Evolutionary conservation across 768 basidiomycete genomes (phyloP).

Genomic region (Pisolithus albus): DNA sequence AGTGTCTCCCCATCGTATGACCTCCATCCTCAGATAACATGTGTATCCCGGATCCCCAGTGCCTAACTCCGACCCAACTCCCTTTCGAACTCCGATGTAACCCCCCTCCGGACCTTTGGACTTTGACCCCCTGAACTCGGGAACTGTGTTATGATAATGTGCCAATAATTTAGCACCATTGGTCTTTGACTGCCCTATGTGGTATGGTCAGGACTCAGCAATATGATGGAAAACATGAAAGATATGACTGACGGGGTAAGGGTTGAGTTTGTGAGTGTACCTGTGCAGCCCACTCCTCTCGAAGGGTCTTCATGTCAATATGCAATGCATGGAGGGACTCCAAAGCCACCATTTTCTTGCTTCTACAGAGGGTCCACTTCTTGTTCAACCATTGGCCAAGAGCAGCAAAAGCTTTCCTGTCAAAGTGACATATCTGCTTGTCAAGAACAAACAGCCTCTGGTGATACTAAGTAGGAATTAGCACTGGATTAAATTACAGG

Average conservation of each 20-base stretch:
- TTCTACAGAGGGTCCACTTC: neutral
- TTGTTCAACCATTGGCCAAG: conserved; percentile 5
- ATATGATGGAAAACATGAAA: neutral
- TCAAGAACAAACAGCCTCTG: conserved; percentile 9
- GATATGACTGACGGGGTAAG: neutral
- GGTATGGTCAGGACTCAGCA: too few relatives aligned
- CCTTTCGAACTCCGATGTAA: too few relatives aligned
- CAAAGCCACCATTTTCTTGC: neutral
- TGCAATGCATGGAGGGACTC: neutral
- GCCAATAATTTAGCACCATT: too few relatives aligned
- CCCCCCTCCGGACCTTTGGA: too few relatives aligned
- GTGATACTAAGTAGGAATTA: conserved; percentile 3
- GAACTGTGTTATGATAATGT: too few relatives aligned
- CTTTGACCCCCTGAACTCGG: too few relatives aligned
- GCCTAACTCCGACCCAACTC: too few relatives aligned
- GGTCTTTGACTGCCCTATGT: too few relatives aligned
- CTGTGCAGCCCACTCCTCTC: conserved; percentile 1
- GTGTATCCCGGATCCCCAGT: too few relatives aligned
- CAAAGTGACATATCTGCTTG: conserved; percentile 1
- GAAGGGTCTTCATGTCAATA: neutral
- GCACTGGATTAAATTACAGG: neutral
- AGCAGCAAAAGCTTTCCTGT: neutral
- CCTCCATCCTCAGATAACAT: too few relatives aligned
- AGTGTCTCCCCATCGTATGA: too few relatives aligned
- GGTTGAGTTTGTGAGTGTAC: conserved; percentile 1